Evolutionary conservation across 164 flowering plant genomes (phyloP).

Genomic region (Vitis amurensis): DNA sequence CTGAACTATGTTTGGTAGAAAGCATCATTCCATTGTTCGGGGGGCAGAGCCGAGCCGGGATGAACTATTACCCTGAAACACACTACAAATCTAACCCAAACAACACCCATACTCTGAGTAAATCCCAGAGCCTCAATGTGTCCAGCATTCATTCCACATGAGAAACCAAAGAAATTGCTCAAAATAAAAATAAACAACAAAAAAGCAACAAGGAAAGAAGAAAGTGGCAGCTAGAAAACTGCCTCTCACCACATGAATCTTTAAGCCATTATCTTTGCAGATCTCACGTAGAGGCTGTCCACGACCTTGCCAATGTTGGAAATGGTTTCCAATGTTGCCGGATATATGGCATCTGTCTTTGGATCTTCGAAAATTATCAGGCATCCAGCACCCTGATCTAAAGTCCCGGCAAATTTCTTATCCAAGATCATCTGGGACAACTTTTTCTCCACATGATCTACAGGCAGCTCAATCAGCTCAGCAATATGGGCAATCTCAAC

Average conservation of each 20-base stretch:
- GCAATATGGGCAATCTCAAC: conserved; percentile 67
- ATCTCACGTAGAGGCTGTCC: conserved; percentile 56
- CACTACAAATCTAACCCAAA: too few species aligned
- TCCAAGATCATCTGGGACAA: conserved; percentile 70
- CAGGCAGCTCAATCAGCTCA: conserved; percentile 57
- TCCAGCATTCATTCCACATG: too few species aligned
- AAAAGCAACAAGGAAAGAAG: too few species aligned
- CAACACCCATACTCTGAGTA: too few species aligned
- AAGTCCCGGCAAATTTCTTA: conserved; percentile 63
- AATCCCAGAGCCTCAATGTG: too few species aligned
- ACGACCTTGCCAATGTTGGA: conserved; percentile 67
- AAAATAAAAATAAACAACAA: too few species aligned
- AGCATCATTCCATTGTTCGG: too few species aligned
- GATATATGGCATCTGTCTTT: conserved; percentile 57
- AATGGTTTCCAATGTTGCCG: conserved; percentile 64
- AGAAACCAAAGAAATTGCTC: too few species aligned
- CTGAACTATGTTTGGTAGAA: too few species aligned
- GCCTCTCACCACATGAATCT: background rate
- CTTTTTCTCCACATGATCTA: conserved; percentile 65
- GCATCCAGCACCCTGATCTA: conserved; percentile 74
- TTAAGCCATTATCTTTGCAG: conserved; percentile 63
- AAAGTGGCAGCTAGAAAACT: too few species aligned
- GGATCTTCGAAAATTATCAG: conserved; percentile 61
- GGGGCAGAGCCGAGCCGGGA: too few species aligned
- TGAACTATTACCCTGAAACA: too few species aligned